Conservation (phyloP, 106 monocot genomes). For the Dioscorea alata region DNA sequence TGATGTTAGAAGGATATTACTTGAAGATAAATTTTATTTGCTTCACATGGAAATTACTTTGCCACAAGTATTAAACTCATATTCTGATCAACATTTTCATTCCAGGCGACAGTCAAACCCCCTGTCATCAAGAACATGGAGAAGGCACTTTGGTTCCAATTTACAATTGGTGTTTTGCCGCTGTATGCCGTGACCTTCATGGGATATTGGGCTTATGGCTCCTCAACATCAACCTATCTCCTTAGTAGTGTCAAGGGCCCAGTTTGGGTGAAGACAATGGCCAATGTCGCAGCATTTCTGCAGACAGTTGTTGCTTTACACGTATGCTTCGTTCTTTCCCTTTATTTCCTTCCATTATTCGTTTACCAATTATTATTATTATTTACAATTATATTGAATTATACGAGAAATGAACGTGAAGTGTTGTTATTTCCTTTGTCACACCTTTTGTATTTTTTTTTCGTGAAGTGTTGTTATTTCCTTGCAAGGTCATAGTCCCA, state of each 20-base stretch:
- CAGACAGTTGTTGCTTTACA: slow-evolving; percentile 71
- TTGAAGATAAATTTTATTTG: too few relatives aligned
- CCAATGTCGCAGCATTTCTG: slow-evolving; percentile 60
- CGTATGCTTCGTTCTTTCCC: slow-evolving; percentile 26
- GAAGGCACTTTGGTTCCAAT: slow-evolving; percentile 72
- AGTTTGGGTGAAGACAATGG: slow-evolving; percentile 48
- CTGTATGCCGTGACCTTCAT: slow-evolving; percentile 60
- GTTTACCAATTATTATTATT: too few relatives aligned
- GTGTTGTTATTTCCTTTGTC: too few relatives aligned
- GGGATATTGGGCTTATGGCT: slow-evolving; percentile 86
- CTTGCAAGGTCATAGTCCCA: too few relatives aligned
- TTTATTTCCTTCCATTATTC: too few relatives aligned
- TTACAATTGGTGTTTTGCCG: slow-evolving; percentile 46
- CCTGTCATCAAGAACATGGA: slow-evolving; percentile 76
- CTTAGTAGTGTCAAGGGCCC: slow-evolving; percentile 52
- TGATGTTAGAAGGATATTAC: too few relatives aligned
- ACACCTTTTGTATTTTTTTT: too few relatives aligned
- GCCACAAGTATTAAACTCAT: too few relatives aligned
- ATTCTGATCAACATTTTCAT: background rate
- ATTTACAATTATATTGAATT: too few relatives aligned
- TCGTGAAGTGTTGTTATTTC: too few relatives aligned
- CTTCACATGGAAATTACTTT: too few relatives aligned
- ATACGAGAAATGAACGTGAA: too few relatives aligned
- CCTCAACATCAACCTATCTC: slow-evolving; percentile 63
- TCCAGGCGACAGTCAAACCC: slow-evolving; percentile 73